Percentiles rank a stretch among this genome's conserved stretches.
Evolutionary conservation across 768 basidiomycete species (phyloP).

Genomic region (Hortiboletus campestris): DNA sequence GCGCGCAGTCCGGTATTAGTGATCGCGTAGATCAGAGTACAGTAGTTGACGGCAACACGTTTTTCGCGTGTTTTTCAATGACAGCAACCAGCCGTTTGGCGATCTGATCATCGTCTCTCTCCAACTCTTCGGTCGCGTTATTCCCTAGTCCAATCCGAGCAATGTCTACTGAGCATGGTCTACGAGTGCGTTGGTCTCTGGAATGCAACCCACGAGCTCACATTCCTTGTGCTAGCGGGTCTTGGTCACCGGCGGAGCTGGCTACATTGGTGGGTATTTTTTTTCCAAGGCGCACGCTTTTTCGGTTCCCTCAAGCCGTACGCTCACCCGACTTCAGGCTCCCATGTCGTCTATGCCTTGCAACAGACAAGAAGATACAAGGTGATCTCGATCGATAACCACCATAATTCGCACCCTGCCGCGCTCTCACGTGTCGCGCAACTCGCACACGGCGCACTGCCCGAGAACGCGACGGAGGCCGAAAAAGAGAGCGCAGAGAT

Average conservation of each 20-base stretch:
- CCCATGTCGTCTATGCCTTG: slow-evolving; percentile 86
- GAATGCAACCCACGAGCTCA: slow-evolving; percentile 5
- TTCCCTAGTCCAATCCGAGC: slow-evolving; percentile 1
- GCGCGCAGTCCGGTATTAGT: not conserved
- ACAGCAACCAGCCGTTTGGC: not conserved
- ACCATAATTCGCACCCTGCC: slow-evolving; percentile 83
- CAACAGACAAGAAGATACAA: slow-evolving; percentile 87
- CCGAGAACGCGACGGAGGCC: slow-evolving; percentile 56
- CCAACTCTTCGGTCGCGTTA: not conserved
- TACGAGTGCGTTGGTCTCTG: slow-evolving; percentile 44
- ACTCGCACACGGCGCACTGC: slow-evolving; percentile 74
- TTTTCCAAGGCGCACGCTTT: not conserved
- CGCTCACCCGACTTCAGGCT: slow-evolving; percentile 51
- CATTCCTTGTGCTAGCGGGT: slow-evolving; percentile 45
- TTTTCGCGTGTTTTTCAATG: slow-evolving; percentile 16
- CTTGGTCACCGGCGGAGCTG: slow-evolving; percentile 78
- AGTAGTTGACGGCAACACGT: not conserved
- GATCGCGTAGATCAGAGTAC: not conserved
- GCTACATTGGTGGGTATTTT: slow-evolving; percentile 73
- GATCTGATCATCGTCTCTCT: slow-evolving; percentile 2
- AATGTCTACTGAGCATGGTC: slow-evolving; percentile 32
- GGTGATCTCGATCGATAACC: slow-evolving; percentile 93
- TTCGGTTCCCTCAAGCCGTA: slow-evolving; percentile 1
- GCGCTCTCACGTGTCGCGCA: slow-evolving; percentile 75
- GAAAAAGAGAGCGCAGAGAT: slow-evolving; percentile 75